These are phyloP conservation scores for Saturnispora kantuleensis DNA, from an alignment of 805 yeast species.

Conservation along the genomic window DNA sequence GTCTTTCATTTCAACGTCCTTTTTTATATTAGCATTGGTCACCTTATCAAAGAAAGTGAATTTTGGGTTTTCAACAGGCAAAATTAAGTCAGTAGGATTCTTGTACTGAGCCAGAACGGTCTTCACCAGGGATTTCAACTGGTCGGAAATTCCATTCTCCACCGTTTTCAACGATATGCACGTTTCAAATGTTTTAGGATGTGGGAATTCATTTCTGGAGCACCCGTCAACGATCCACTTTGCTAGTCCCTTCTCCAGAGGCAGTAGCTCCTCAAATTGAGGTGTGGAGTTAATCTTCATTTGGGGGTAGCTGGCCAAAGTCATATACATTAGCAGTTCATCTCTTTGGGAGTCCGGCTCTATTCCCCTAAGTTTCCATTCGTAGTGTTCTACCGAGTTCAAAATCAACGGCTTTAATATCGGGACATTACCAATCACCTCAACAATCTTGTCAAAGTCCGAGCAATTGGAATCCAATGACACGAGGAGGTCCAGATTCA, in stretches of 20 bases:
- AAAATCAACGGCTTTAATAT: conserved; percentile 35
- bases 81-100: conserved; percentile 24
- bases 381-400: conserved; percentile 37
- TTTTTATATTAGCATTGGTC: not conserved
- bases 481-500: conserved; percentile 33
- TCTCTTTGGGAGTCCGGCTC: conserved; percentile 10
- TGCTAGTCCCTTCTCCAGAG: conserved; percentile 15
- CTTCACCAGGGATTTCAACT: conserved; percentile 12
- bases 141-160: conserved; percentile 4
- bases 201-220: conserved; percentile 15
- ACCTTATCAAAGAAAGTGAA: not conserved
- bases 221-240: conserved; percentile 21
- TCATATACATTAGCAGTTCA: conserved; percentile 15
- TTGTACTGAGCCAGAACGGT: conserved; percentile 15
- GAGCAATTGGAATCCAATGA: conserved; percentile 36
- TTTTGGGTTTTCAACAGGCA: conserved; percentile 25
- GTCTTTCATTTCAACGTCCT: conserved; percentile 1
- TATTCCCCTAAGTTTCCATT: conserved; percentile 13
- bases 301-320: conserved; percentile 14
- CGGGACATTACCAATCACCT: conserved; percentile 26
- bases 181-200: conserved; percentile 12
- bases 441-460: conserved; percentile 10
- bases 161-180: conserved; percentile 8
- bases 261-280: conserved; percentile 11
- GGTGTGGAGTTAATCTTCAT: conserved; percentile 7